Base-by-base conservation (phyloP, 257 asterid genomes). In the Ilex asprella region DNA sequence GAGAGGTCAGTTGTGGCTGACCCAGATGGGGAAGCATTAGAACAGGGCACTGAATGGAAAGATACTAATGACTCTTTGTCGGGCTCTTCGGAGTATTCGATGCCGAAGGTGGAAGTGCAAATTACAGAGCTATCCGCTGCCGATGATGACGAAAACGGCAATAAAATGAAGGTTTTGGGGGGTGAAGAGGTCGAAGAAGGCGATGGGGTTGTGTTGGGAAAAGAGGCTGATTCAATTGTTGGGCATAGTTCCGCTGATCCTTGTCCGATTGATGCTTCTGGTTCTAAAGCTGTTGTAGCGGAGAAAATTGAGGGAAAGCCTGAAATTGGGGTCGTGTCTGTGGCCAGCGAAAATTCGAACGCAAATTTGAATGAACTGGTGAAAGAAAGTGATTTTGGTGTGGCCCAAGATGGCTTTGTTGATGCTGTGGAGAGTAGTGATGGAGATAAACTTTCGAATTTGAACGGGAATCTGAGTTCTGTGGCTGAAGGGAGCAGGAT, bases 91-190 rank as follows among this genome's bases (percentile, higher is more conserved):
- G 27, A 21, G 27, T 21, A 0, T 56, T 71, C 68, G 11, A 62
- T 64, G 59, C 70, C 63, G 13, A 53, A 52, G 43, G 70, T 76
- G 70, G 27, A 21, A 21, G 27, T 21, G 27, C 27, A 21, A 21
- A 21, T 21, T 21, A 21, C 27, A 21, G 27, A 21, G 27, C 27
- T 21, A 21, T 52, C 51, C 16, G 78, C 43, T 43, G 68, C 49
- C 50, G 85, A 69, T 70, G 80, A 65, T 65, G 74, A 47, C 51
- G 80, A 68, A 53, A 73, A 70, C 44, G 67, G 51, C 50, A 51
- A 55, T 58, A 58, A 69, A 16, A 29, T 16, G 61, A 68, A 21
- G 39, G 62, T 39, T 12, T 68, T 58, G 67, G 74, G 32, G 66
- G 70, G 30, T 30, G 64, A 39, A 15, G 60, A 74, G 78, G 75